phyloP scores from a whole-genome alignment of 768 basidiomycete species.

The Termitomyces sp. region DNA sequence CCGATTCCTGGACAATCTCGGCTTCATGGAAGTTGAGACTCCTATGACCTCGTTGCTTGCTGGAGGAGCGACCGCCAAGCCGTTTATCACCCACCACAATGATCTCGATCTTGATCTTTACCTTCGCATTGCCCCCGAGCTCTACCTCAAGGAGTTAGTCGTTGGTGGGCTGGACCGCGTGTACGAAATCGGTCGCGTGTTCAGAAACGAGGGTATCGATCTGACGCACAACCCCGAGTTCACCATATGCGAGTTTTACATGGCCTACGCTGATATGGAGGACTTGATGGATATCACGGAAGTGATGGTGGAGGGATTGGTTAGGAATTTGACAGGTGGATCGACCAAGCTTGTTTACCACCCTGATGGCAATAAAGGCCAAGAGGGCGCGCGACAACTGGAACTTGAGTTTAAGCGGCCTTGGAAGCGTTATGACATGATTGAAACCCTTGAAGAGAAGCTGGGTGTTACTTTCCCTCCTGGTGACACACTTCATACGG shows the following conservation, averaged over 20 bases:
- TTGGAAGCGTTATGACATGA: conserved; percentile 99
- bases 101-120: conserved; percentile 95
- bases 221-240: conserved; percentile 99
- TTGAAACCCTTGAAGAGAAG: conserved; percentile 93
- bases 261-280: conserved; percentile 99
- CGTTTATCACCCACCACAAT: conserved; percentile 98
- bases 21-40: conserved; percentile 98
- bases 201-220: conserved; percentile 98
- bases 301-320: conserved; percentile 82
- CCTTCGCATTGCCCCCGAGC: conserved; percentile 95
- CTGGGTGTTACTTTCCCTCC: conserved; percentile 88
- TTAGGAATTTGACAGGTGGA: conserved; percentile 80
- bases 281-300: conserved; percentile 99
- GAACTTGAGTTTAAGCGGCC: conserved; percentile 87
- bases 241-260: conserved; percentile 99
- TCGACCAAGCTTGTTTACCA: conserved; percentile 79
- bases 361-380: conserved; percentile 88
- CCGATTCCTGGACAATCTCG: conserved; percentile 81
- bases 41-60: conserved; percentile 97
- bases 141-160: conserved; percentile 96
- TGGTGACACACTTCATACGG: conserved; percentile 83
- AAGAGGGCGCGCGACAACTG: conserved; percentile 54
- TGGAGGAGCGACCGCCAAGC: conserved; percentile 97
- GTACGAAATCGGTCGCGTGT: conserved; percentile 97
- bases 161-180: conserved; percentile 98